Evolutionary conservation across 495 filamentous ascomycete species (phyloP).

Genomic region (Podospora pseudoanserina): DNA sequence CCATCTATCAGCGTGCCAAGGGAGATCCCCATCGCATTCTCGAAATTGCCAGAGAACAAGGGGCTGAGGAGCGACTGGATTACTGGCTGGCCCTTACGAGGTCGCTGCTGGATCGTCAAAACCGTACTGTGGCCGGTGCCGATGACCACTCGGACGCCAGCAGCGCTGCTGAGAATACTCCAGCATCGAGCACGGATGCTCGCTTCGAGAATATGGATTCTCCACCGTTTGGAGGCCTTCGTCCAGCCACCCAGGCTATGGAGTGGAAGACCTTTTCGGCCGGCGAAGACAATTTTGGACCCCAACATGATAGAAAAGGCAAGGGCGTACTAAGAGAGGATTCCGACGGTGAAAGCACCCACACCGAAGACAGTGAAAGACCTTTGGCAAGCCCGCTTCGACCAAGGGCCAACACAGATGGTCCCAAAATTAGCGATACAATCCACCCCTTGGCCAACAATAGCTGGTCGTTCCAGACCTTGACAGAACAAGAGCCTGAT

Average conservation of each 20-base stretch:
- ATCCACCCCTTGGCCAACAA: slow-evolving; percentile 47
- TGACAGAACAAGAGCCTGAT: slow-evolving; percentile 18
- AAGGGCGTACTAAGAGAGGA: slow-evolving; percentile 18
- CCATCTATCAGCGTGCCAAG: slow-evolving; percentile 50
- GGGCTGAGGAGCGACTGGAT: slow-evolving; percentile 52
- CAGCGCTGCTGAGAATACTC: not conserved
- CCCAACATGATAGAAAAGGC: slow-evolving; percentile 4
- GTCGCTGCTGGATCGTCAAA: slow-evolving; percentile 25
- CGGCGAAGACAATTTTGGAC: not conserved
- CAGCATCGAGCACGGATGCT: not conserved
- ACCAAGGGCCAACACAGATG: slow-evolving; percentile 47
- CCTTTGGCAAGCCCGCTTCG: slow-evolving; percentile 13
- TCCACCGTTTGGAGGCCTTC: not conserved
- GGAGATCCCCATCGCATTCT: slow-evolving; percentile 59
- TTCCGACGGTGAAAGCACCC: not conserved
- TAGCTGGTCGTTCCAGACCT: slow-evolving; percentile 45
- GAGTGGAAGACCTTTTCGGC: not conserved
- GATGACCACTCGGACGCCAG: slow-evolving; percentile 7
- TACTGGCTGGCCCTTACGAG: slow-evolving; percentile 45
- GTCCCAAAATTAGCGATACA: slow-evolving; percentile 32
- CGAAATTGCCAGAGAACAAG: slow-evolving; percentile 59
- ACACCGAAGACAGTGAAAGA: slow-evolving; percentile 9
- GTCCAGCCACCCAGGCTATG: not conserved
- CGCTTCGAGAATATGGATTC: not conserved
- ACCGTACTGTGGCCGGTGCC: not conserved